Evolutionary conservation across 345 rosid species (phyloP), one percentile per base, ranked within the genome.

Genomic region (Limnanthes douglasii): DNA sequence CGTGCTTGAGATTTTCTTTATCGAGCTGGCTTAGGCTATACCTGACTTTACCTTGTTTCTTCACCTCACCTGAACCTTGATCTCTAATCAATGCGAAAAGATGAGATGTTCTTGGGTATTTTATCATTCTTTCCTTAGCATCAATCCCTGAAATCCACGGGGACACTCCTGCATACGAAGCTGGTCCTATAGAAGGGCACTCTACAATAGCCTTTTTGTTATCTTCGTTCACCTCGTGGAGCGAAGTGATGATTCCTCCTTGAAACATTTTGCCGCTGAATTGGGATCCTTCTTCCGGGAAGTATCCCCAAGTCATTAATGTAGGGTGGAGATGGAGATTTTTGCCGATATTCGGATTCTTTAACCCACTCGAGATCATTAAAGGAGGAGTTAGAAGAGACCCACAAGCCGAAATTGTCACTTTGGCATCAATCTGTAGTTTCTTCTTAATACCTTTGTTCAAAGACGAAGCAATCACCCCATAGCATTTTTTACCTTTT

Each of bases 131-230:
- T 0, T 60, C 64, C 60, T 81, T 86, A 3, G 64, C 31, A 18
- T 70, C 78, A 13, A 24, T 46, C 18, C 94, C 84, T 20, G 84
- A 86, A 4, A 39, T 57, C 96, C 92, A 86, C 0, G 92, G 84
- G 34, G 15, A 30, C 7, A 68, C 11, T 8, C 74, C 53, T 21
- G 92, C 75, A 3, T 38, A 70, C 2, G 68, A 39, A 24, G 72
- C 75, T 8, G 96, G 94, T 31, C 86, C 96, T 0, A 75, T 14
- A 4, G 65, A 61, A 0, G 79, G 60, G 22, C 75, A 33, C 62
- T 86, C 76, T 21, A 78, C 53, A 4, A 84, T 66, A 17, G 80
- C 73, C 8, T 45, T 42, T 9, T 38, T 56, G 2, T 73, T 61
- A 13, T 69, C 70, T 18, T 45, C 53, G 14, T 68, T 47, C 21